Evolutionary conservation across 768 basidiomycete genomes (phyloP), one percentile per base, ranked within the genome.

Genomic region (Naganishia antarctica): DNA sequence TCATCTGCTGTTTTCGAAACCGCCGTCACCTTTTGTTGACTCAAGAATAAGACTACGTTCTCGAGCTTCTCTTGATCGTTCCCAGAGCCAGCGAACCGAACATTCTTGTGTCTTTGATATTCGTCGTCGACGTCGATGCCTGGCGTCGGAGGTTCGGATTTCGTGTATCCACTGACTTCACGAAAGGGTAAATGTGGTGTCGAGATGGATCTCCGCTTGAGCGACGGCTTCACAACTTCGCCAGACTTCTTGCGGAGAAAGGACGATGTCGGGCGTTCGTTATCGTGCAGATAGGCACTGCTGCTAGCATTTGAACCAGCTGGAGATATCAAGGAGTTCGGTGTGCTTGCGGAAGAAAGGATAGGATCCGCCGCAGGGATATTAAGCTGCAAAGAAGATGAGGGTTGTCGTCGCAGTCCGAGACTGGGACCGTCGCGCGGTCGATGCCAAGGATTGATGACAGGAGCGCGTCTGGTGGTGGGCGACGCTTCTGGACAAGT

Each of bases 1-100:
- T 89, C 89, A 70, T 91, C 89, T 13, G 69, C 70, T 8, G 73
- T 70, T 64, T 71, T 71, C 4, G 88, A 89, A 9, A 99, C 92
- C 1, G 94, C 94, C 1, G 91, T 82, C 16, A 93, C 93, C 73
- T 91, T 91, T 78, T 97, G 93, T 79, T 91, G 89, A 1, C 92
- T 86, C 57, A 94, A 81, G 81, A 97, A 98, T 44, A 92, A 82
- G 76, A 92, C 91, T 64, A 98, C 89, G 66, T 90, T 90, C 77
- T 96, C 94, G 53, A 97, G 83, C 72, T 90, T 84, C 7, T 85
- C 78, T 76, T 90, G 88, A n/a, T 71, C 70, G 13, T 63, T 68
- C 7, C 71, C 73, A 4, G 66, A 62, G 40, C 70, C 74, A 12
- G 76, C 76, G 67, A 99, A 99, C 70, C 94, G 89, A 11, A 99